Conservation (phyloP, 192 early-diverging fungal genomes). For the Entomortierella lignicola region DNA sequence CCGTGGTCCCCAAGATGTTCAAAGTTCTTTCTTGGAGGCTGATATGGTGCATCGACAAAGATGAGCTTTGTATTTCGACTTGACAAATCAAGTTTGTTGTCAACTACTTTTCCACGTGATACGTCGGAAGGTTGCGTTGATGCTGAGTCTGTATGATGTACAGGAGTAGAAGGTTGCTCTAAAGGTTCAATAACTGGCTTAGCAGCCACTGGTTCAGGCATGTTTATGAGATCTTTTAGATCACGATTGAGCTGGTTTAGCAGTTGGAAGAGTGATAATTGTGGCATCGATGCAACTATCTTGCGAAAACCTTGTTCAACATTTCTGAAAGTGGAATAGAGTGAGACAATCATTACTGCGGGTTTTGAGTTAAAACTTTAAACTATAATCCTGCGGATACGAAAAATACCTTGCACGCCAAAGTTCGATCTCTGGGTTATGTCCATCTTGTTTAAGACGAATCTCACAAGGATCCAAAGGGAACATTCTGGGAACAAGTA, state of each 20-base stretch:
- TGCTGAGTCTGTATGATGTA: not conserved
- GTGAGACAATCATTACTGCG: no score
- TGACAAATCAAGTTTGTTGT: not conserved
- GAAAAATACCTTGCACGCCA: constrained; percentile 36
- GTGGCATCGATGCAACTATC: constrained; percentile 22
- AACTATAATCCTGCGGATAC: not conserved
- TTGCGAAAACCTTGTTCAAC: constrained; percentile 47
- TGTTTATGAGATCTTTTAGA: constrained; percentile 36
- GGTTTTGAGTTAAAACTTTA: not conserved
- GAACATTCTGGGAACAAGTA: constrained; percentile 49
- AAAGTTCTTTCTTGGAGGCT: constrained; percentile 19
- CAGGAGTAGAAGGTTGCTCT: not conserved
- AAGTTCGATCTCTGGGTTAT: constrained; percentile 42
- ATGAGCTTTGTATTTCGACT: constrained; percentile 17
- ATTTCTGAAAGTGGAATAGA: constrained; percentile 16
- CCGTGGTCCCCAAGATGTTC: constrained; percentile 50
- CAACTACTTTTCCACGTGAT: not conserved
- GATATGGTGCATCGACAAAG: constrained; percentile 17
- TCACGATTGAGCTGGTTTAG: constrained; percentile 49
- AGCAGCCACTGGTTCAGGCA: not conserved
- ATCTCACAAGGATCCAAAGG: constrained; percentile 59
- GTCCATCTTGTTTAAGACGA: constrained; percentile 32
- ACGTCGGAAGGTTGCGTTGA: not conserved
- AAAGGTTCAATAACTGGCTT: not conserved
- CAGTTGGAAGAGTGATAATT: constrained; percentile 43